phyloP scores from a whole-genome alignment of 306 rosid species.

The Aeschynomene evenia region DNA sequence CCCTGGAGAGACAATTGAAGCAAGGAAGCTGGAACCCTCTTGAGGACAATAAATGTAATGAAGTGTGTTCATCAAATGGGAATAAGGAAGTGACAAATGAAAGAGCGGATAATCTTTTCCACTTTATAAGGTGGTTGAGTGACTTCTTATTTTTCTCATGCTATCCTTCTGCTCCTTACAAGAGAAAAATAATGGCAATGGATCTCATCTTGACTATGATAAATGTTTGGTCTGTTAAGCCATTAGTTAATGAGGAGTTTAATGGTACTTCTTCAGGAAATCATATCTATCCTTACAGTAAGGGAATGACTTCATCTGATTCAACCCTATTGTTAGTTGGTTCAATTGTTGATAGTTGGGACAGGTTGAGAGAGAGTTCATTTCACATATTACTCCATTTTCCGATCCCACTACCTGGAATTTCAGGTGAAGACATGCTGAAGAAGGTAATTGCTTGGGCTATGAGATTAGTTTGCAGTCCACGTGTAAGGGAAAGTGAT shows the following conservation, averaged over 20 bases:
- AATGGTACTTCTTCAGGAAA: conserved; percentile 38
- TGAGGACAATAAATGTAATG: conserved; percentile 31
- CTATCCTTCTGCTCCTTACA: conserved; percentile 97
- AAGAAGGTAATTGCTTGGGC: conserved; percentile 69
- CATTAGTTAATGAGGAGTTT: conserved; percentile 45
- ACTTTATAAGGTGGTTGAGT: conserved; percentile 95
- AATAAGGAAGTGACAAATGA: conserved; percentile 39
- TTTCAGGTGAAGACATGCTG: conserved; percentile 63
- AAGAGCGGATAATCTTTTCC: conserved; percentile 78
- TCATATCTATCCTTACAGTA: conserved; percentile 65
- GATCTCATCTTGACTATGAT: conserved; percentile 82
- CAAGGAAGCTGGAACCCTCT: conserved; percentile 78
- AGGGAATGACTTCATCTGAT: conserved; percentile 71
- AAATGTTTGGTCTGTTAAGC: conserved; percentile 73
- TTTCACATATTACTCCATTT: conserved; percentile 85
- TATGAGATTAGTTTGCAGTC: conserved; percentile 85
- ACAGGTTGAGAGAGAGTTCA: conserved; percentile 82
- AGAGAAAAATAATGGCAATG: conserved; percentile 96
- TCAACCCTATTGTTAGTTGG: conserved; percentile 89
- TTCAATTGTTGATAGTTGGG: conserved; percentile 97
- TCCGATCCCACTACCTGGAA: conserved; percentile 96
- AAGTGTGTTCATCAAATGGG: conserved; percentile 41
- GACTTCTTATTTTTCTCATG: conserved; percentile 89
- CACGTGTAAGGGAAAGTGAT: conserved; percentile 98
- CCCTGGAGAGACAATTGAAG: conserved; percentile 89